These are phyloP conservation scores for Didymella pinodella DNA, from an alignment of 2,329 filamentous ascomycete genomes.

Conservation along the genomic window DNA sequence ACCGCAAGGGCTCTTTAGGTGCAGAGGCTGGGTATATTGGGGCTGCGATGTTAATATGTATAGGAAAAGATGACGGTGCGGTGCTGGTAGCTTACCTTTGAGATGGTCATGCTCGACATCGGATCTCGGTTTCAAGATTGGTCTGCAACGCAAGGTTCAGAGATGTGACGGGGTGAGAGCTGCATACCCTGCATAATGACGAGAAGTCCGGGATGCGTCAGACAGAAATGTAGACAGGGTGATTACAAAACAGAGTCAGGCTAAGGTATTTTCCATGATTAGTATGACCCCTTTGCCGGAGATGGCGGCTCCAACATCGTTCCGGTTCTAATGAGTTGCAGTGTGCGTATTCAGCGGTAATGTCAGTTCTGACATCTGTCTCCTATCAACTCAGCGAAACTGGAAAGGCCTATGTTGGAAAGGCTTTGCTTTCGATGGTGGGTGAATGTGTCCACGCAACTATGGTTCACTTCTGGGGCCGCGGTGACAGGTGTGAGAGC, in stretches of 20 bases:
- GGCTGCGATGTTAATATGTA: conserved; percentile 6
- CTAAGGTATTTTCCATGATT: conserved; percentile 27
- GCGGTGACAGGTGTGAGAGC: background rate
- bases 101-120: conserved; percentile 21
- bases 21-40: background rate
- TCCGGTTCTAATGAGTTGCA: background rate
- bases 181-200: no score
- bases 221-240: conserved; percentile 15
- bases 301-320: background rate
- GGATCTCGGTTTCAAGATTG: background rate
- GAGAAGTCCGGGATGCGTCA: background rate
- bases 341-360: background rate
- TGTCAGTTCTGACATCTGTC: background rate
- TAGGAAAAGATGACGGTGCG: no score
- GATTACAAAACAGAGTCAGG: conserved; percentile 44
- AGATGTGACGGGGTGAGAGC: background rate
- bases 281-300: conserved; percentile 23
- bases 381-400: no score
- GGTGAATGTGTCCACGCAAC: background rate
- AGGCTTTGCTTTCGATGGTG: background rate
- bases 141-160: background rate
- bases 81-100: conserved; percentile 14
- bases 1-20: conserved; percentile 2
- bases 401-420: background rate
- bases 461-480: background rate